Evolutionary conservation across 805 yeast species (phyloP), one percentile per base, ranked within the genome.

Genomic region (Cyberlindnera misumaiensis): DNA sequence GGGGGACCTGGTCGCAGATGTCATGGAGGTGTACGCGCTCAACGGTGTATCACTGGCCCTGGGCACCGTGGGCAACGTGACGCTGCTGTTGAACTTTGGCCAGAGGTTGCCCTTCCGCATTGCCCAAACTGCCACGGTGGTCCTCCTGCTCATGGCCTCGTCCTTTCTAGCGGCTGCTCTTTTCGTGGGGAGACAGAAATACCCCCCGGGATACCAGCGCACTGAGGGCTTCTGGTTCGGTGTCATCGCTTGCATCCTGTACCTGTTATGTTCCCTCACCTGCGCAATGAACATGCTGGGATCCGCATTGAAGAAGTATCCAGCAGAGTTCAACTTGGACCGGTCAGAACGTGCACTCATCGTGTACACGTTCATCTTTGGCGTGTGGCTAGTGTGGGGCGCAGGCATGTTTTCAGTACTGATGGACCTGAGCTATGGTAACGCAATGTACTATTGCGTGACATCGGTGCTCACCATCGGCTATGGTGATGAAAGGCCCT

Each of bases 201-300:
- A 60, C 42, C 40, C 52, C 30, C 52, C 51, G 1, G 35, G 35
- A 1, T 45, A 62, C 36, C 56, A 62, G 14, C 52, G 53, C 32
- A 53, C 85, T 0, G 80, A 75, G 46, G 95, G 94, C 2, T 87
- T 73, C 55, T 87, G 89, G 88, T 81, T 70, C 57, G 95, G 87
- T 0, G 73, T 75, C 0, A 60, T 81, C 43, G 83, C 95, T 0
- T 68, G 76, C 4, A 62, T 68, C 2, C 59, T 84, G 18, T 86
- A 88, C 56, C 70, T 75, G 42, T 33, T 63, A 5, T 81, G 89
- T 47, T 67, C 79, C 4, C 14, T 66, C 2, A 55, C 78, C 12
- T 63, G 85, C 32, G 39, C 68, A 1, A 44, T 76, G 27, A 87
- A 86, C 60, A 77, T 73, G 43, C 38, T 69, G 5, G 95, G 96